These are phyloP conservation scores for Saccharomycopsis crataegensis DNA, from an alignment of 1,139 yeast species.

Conservation along the genomic window DNA sequence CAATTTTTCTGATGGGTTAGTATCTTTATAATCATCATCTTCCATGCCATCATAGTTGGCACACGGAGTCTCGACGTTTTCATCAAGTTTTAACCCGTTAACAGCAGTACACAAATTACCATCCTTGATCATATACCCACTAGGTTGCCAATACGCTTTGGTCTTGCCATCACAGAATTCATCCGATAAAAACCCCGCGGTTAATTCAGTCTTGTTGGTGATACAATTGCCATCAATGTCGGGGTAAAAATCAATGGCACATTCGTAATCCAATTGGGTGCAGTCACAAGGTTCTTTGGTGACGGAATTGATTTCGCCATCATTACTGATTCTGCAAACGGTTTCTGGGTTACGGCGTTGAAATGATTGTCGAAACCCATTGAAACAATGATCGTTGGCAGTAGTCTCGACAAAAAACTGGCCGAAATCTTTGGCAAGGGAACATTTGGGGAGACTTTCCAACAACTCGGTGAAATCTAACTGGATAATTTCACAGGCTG, in stretches of 20 bases:
- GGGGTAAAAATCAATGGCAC: constrained; percentile 42
- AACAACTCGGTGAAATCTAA: constrained; percentile 46
- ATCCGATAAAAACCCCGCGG: not conserved
- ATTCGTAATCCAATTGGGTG: constrained; percentile 50
- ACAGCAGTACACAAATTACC: constrained; percentile 34
- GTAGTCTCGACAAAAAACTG: constrained; percentile 42
- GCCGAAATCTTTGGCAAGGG: not conserved
- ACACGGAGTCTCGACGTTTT: constrained; percentile 12
- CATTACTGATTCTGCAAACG: constrained; percentile 47
- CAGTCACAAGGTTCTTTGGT: constrained; percentile 51
- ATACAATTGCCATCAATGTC: constrained; percentile 39
- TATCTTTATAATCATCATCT: constrained; percentile 1
- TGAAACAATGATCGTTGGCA: constrained; percentile 54
- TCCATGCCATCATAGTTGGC: not conserved
- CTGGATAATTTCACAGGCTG: constrained; percentile 28
- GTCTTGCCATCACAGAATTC: constrained; percentile 15
- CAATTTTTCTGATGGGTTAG: not conserved
- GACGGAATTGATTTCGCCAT: constrained; percentile 42
- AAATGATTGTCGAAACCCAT: constrained; percentile 55
- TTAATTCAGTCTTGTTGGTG: constrained; percentile 31
- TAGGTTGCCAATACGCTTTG: constrained; percentile 9
- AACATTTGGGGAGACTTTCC: constrained; percentile 27
- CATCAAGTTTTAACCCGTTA: constrained; percentile 6
- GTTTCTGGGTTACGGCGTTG: constrained; percentile 49
- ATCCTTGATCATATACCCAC: constrained; percentile 27